Percentiles rank a stretch among this genome's conserved stretches.
Evolutionary conservation across 768 basidiomycete species (phyloP).

Genomic region (Erythrobasidium yunnanense): DNA sequence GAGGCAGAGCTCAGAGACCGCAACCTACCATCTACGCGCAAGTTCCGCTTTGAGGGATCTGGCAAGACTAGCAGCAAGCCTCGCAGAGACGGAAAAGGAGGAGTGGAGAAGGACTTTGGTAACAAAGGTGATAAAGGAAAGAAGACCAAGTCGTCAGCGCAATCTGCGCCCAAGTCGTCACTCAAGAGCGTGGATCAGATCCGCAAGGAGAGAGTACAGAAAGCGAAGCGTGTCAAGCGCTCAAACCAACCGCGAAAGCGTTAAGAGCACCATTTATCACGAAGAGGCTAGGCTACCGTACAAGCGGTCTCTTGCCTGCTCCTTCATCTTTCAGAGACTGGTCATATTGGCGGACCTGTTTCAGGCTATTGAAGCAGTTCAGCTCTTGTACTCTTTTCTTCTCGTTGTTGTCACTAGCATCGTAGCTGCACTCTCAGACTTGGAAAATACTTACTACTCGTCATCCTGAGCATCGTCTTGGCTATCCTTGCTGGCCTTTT

Average conservation of each 20-base stretch:
- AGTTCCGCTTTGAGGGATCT: slow-evolving; percentile 44
- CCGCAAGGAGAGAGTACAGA: slow-evolving; percentile 57
- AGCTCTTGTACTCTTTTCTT: too few species aligned
- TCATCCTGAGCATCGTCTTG: too few species aligned
- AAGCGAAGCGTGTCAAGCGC: slow-evolving; percentile 49
- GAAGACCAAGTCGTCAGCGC: slow-evolving; percentile 53
- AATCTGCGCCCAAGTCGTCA: slow-evolving; percentile 60
- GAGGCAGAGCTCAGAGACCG: slow-evolving; percentile 53
- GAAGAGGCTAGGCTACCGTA: not conserved
- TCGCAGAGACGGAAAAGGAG: slow-evolving; percentile 51
- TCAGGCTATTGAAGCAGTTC: too few species aligned
- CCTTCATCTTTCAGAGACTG: slow-evolving; percentile 14
- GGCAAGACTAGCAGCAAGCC: slow-evolving; percentile 65
- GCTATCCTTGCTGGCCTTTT: too few species aligned
- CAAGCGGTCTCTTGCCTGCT: slow-evolving; percentile 17
- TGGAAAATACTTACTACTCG: too few species aligned
- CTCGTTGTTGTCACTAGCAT: too few species aligned
- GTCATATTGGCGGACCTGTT: not conserved
- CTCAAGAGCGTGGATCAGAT: slow-evolving; percentile 81
- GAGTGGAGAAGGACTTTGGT: slow-evolving; percentile 34
- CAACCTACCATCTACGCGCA: not conserved
- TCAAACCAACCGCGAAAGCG: slow-evolving; percentile 27
- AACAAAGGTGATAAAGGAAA: slow-evolving; percentile 44
- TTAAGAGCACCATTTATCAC: not conserved
- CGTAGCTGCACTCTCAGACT: too few species aligned